phyloP scores from a whole-genome alignment of 441 rosid genomes.

The Croton laevigatus region DNA sequence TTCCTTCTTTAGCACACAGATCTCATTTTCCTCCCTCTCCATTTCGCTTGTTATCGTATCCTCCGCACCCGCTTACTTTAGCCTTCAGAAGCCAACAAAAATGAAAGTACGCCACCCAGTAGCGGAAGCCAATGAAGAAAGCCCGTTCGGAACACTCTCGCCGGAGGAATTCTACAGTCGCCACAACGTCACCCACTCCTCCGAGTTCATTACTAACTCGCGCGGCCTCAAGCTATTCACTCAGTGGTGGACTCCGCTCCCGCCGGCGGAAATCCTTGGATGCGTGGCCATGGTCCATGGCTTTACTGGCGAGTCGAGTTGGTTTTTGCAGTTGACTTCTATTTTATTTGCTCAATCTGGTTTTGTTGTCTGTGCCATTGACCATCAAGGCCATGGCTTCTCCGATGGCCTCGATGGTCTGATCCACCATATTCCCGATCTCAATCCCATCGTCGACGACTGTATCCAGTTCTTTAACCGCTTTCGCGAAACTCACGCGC shows the following conservation, averaged over 20 bases:
- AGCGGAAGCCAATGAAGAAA: conserved; percentile 26
- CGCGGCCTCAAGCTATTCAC: conserved; percentile 84
- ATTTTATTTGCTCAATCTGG: conserved; percentile 73
- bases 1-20: neutral
- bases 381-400: conserved; percentile 94
- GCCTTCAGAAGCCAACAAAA: neutral
- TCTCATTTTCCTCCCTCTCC: neutral
- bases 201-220: conserved; percentile 69
- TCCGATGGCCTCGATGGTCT: conserved; percentile 67
- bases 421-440: conserved; percentile 72
- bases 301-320: conserved; percentile 81
- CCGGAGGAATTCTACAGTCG: conserved; percentile 53
- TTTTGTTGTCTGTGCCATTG: conserved; percentile 68
- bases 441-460: conserved; percentile 76
- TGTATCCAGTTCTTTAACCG: conserved; percentile 58
- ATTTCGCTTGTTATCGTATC: neutral
- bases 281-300: conserved; percentile 84
- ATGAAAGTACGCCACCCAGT: conserved; percentile 27
- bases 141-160: conserved; percentile 23
- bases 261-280: conserved; percentile 46
- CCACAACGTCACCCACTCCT: conserved; percentile 65
- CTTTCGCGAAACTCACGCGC: conserved; percentile 51
- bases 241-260: conserved; percentile 82
- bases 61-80: neutral
- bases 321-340: conserved; percentile 68